Evolutionary conservation across 1,284 basidiomycete species (phyloP).

Genomic region (Cystobasidiaceae sp.): DNA sequence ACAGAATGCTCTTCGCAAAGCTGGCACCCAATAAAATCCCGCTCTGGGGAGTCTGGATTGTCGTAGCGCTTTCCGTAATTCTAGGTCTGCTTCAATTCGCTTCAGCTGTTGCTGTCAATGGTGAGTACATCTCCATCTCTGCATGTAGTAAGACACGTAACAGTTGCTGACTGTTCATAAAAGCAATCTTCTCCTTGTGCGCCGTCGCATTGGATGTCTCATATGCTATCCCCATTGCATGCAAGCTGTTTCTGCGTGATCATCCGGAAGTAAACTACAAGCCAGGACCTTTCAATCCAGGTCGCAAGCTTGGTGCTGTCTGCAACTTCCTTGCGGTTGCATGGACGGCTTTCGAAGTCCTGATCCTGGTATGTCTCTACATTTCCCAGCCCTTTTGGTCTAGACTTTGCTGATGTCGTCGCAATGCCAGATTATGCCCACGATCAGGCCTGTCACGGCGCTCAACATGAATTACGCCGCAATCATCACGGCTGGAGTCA

Average conservation of each 20-base stretch:
- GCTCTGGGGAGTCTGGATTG: constrained; percentile 73
- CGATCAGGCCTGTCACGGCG: constrained; percentile 60
- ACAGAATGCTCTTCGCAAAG: constrained; percentile 69
- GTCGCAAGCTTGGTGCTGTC: constrained; percentile 61
- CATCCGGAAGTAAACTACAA: constrained; percentile 79
- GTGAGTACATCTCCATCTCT: constrained; percentile 46
- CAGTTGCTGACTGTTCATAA: constrained; percentile 56
- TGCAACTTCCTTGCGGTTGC: constrained; percentile 63
- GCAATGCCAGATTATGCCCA: constrained; percentile 67
- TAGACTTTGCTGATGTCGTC: too few species aligned
- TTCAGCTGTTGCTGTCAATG: constrained; percentile 71
- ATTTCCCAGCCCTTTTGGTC: constrained; percentile 52
- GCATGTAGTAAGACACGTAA: neutral
- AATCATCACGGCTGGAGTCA: constrained; percentile 48
- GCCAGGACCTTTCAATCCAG: constrained; percentile 85
- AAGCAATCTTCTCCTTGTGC: constrained; percentile 75
- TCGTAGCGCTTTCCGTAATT: constrained; percentile 57
- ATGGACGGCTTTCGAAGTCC: constrained; percentile 49
- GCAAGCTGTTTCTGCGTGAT: constrained; percentile 62
- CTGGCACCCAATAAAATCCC: constrained; percentile 63
- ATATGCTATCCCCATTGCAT: constrained; percentile 61
- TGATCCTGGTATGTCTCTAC: constrained; percentile 33
- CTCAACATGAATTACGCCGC: constrained; percentile 56
- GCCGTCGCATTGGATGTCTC: constrained; percentile 51
- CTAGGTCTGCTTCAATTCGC: constrained; percentile 65